A percentile compares a stretch with the other conserved stretches of the same genome.
Evolutionary conservation across 495 filamentous ascomycete genomes (phyloP).

Genomic region (Aspergillus sparsus): DNA sequence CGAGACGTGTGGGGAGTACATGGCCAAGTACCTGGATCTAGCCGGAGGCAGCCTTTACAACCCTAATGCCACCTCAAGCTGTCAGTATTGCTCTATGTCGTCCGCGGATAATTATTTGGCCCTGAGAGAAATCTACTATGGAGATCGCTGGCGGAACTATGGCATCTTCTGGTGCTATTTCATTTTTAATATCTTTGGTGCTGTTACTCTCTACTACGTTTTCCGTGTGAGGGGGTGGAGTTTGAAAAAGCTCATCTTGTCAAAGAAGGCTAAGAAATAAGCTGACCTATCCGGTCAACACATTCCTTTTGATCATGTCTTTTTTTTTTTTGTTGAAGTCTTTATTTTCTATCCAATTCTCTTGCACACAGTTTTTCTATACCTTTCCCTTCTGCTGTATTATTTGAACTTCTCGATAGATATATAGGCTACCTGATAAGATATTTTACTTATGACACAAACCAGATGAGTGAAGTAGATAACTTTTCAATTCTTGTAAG

Average conservation of each 20-base stretch:
- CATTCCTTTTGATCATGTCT: too few species aligned
- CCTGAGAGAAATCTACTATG: conserved; percentile 46
- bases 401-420: too few species aligned
- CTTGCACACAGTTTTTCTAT: too few species aligned
- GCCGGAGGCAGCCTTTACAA: conserved; percentile 44
- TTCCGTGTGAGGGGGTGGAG: not conserved
- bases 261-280: not conserved
- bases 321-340: too few species aligned
- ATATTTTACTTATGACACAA: too few species aligned
- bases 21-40: conserved; percentile 29
- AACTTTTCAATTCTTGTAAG: too few species aligned
- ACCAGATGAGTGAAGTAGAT: too few species aligned
- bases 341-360: too few species aligned
- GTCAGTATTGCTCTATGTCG: conserved; percentile 58
- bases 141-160: conserved; percentile 67
- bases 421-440: too few species aligned
- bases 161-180: conserved; percentile 63
- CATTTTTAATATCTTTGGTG: conserved; percentile 60
- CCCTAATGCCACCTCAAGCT: conserved; percentile 48
- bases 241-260: not conserved
- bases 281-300: too few species aligned
- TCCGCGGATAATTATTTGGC: conserved; percentile 63
- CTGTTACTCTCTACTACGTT: not conserved
- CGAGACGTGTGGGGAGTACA: conserved; percentile 52
- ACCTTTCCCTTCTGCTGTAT: too few species aligned